phyloP scores from a whole-genome alignment of 352 stramenopile genomes.

The Globisporangium lucens region DNA sequence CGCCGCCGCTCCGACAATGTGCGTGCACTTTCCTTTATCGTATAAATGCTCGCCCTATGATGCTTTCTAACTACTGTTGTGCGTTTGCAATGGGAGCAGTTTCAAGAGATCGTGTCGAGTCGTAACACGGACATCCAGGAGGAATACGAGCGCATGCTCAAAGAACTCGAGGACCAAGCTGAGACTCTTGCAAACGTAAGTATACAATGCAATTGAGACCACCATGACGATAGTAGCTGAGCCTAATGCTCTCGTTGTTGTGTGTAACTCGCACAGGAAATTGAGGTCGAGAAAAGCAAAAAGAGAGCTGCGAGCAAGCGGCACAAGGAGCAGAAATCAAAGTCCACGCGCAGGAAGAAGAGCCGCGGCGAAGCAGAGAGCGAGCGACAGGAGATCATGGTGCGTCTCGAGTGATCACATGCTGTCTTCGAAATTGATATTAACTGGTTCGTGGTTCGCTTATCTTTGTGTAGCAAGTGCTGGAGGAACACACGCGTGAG shows the following conservation, averaged over 20 bases:
- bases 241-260: not conserved
- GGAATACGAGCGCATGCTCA: slow-evolving; percentile 71
- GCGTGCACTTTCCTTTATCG: not conserved
- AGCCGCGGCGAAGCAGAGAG: slow-evolving; percentile 3
- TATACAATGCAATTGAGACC: not conserved
- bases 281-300: slow-evolving; percentile 25
- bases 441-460: not conserved
- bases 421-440: not conserved
- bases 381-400: slow-evolving; percentile 12
- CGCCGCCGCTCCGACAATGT: slow-evolving; percentile 45
- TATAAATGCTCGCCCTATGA: not conserved
- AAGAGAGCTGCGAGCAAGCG: slow-evolving; percentile 18
- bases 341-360: slow-evolving; percentile 32
- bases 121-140: slow-evolving; percentile 75
- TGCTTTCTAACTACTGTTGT: not conserved
- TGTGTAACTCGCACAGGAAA: slow-evolving; percentile 32
- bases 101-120: slow-evolving; percentile 58
- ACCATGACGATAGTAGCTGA: not conserved
- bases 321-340: not conserved
- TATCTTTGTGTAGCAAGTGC: slow-evolving; percentile 19
- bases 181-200: slow-evolving; percentile 30
- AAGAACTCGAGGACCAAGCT: slow-evolving; percentile 65
- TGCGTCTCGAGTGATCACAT: not conserved
- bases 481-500: slow-evolving; percentile 43
- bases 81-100: slow-evolving; percentile 27